Conservation (phyloP, 2,329 filamentous ascomycete genomes). For the Pseudofabraea citricarpa region DNA sequence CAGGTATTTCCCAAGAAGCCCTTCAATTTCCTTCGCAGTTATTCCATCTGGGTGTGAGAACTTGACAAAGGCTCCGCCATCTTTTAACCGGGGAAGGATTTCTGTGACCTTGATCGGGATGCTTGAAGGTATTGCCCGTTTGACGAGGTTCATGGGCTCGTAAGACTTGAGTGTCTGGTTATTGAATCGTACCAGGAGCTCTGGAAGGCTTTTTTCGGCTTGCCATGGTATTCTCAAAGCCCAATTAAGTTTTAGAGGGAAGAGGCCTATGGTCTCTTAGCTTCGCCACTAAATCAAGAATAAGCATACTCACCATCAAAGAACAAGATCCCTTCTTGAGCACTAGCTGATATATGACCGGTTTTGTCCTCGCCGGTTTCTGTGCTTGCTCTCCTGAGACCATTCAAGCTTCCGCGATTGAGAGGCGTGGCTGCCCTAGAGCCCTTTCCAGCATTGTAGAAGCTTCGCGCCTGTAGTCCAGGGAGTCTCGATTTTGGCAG, state of each 20-base stretch:
- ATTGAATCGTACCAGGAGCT: conserved; percentile 46
- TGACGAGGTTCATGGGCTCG: conserved; percentile 49
- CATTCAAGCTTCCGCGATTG: conserved; percentile 12
- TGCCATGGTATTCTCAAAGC: conserved; percentile 47
- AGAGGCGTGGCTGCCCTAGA: conserved; percentile 8
- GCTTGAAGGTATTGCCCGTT: conserved; percentile 57
- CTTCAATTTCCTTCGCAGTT: conserved; percentile 51
- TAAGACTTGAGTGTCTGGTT: conserved; percentile 45
- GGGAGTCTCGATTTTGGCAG: conserved; percentile 27
- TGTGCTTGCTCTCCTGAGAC: conserved; percentile 37
- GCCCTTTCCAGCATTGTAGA: conserved; percentile 16
- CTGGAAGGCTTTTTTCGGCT: conserved; percentile 38
- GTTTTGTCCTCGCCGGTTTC: conserved; percentile 57
- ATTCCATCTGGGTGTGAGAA: conserved; percentile 51
- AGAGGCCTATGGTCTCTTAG: conserved; percentile 60
- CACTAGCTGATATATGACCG: conserved; percentile 73
- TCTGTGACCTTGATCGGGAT: conserved; percentile 69
- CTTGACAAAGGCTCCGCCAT: conserved; percentile 92
- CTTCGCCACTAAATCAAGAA: not conserved
- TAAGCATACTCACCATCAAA: conserved; percentile 67
- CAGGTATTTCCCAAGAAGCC: conserved; percentile 56
- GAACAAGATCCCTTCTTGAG: conserved; percentile 81
- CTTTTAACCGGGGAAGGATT: conserved; percentile 78
- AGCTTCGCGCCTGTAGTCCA: conserved; percentile 14
- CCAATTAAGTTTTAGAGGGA: conserved; percentile 72